These are phyloP conservation scores for Huntiella abstrusa DNA, from an alignment of 2,329 filamentous ascomycete genomes.

Conservation along the genomic window DNA sequence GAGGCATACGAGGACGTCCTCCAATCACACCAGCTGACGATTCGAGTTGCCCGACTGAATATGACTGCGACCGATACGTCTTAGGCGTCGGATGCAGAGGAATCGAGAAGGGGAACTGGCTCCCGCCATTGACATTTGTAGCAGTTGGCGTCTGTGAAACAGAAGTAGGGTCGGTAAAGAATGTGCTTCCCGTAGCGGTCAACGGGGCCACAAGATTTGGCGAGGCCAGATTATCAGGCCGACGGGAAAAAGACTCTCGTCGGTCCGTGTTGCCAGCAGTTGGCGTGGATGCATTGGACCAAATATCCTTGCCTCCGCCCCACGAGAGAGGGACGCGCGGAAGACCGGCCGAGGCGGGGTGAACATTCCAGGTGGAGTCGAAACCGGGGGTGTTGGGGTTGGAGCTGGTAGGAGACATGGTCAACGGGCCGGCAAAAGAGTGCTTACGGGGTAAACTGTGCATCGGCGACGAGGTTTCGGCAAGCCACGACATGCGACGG, in stretches of 20 bases:
- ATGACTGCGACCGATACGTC: constrained; percentile 86
- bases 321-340: constrained; percentile 42
- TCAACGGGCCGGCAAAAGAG: constrained; percentile 51
- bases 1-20: constrained; percentile 30
- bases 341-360: constrained; percentile 31
- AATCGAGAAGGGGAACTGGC: constrained; percentile 69
- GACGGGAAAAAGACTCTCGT: constrained; percentile 56
- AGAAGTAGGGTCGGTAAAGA: constrained; percentile 27
- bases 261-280: constrained; percentile 29
- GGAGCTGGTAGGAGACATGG: constrained; percentile 62
- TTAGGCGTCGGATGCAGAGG: constrained; percentile 81
- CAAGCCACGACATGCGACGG: constrained; percentile 68
- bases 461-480: constrained; percentile 52
- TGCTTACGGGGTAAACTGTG: constrained; percentile 44
- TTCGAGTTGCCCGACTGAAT: constrained; percentile 82
- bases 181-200: constrained; percentile 24
- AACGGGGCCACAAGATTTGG: constrained; percentile 44
- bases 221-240: constrained; percentile 57
- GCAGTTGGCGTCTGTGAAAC: constrained; percentile 30
- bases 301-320: constrained; percentile 50
- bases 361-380: constrained; percentile 43
- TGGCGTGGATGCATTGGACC: constrained; percentile 33
- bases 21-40: constrained; percentile 32
- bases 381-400: constrained; percentile 63
- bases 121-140: constrained; percentile 33